Percentiles rank a stretch among this genome's conserved stretches.
phyloP scores from a whole-genome alignment of 352 stramenopile genomes.

The Phytopythium ostracodes region DNA sequence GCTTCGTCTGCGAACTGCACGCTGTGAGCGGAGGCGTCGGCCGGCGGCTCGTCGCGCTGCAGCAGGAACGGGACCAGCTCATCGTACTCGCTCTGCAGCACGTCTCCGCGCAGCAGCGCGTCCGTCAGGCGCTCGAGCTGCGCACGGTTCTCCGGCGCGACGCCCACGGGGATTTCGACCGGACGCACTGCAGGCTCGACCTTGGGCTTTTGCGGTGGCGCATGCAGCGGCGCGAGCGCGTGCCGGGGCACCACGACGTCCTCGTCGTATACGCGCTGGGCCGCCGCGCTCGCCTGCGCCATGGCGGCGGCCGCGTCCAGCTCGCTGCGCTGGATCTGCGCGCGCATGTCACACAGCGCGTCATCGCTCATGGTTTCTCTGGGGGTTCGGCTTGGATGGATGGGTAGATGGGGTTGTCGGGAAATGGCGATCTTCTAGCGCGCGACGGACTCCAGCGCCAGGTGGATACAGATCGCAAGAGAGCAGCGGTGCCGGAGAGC shows the following conservation, averaged over 20 bases:
- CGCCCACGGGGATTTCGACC: neutral
- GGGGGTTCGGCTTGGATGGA: neutral
- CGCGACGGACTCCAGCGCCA: neutral
- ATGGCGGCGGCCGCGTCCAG: neutral
- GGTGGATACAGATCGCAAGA: neutral
- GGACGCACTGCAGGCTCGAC: neutral
- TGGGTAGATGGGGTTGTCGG: neutral
- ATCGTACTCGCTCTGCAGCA: constrained; percentile 34
- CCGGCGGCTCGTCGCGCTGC: constrained; percentile 5
- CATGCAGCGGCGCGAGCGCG: constrained; percentile 2
- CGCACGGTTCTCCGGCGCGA: constrained; percentile 14
- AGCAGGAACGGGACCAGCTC: constrained; percentile 33
- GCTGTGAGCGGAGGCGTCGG: neutral
- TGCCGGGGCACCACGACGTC: constrained; percentile 1
- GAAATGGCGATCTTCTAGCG: neutral
- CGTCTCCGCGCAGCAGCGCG: constrained; percentile 24
- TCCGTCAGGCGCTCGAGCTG: constrained; percentile 34
- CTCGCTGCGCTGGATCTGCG: constrained; percentile 1
- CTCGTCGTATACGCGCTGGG: neutral
- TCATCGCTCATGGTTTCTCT: neutral
- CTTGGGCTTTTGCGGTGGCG: neutral
- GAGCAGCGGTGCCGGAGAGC: neutral
- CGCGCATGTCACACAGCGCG: neutral
- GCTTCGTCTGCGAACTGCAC: constrained; percentile 4
- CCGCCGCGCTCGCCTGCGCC: neutral